Conservation (phyloP, 768 basidiomycete species). For the Hygrophoropsis aurantiaca region DNA sequence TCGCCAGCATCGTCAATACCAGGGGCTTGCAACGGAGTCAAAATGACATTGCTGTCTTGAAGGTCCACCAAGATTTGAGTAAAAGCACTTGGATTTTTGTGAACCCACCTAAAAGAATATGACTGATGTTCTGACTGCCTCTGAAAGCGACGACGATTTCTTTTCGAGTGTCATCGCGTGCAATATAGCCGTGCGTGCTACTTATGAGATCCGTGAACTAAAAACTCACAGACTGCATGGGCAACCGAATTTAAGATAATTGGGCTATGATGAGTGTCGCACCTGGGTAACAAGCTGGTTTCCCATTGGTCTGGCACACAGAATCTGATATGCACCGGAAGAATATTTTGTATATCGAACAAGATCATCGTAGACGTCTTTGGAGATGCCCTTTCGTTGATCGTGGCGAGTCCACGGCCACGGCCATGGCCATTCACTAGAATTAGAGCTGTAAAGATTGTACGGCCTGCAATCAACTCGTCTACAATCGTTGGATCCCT, state of each 20-base stretch:
- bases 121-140: constrained; percentile 31
- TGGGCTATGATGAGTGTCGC: constrained; percentile 10
- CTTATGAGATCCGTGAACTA: constrained; percentile 39
- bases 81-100: not conserved
- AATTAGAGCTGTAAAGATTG: too few relatives aligned
- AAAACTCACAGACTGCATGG: constrained; percentile 1
- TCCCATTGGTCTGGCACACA: constrained; percentile 50
- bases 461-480: too few relatives aligned
- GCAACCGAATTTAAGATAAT: not conserved
- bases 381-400: constrained; percentile 27
- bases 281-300: constrained; percentile 43
- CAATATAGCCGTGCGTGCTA: constrained; percentile 44
- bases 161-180: constrained; percentile 39
- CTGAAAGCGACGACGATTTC: constrained; percentile 44
- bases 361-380: constrained; percentile 40
- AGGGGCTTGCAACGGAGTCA: constrained; percentile 17
- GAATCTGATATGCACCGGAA: constrained; percentile 45
- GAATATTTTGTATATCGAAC: constrained; percentile 49
- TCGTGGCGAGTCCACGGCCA: too few relatives aligned
- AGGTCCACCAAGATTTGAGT: not conserved
- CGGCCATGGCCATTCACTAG: too few relatives aligned
- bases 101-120: constrained; percentile 18
- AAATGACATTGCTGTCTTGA: constrained; percentile 21
- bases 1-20: constrained; percentile 22
- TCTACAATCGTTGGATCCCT: too few relatives aligned